phyloP scores from a whole-genome alignment of 2,329 filamentous ascomycete species.

The Venturia asperata region DNA sequence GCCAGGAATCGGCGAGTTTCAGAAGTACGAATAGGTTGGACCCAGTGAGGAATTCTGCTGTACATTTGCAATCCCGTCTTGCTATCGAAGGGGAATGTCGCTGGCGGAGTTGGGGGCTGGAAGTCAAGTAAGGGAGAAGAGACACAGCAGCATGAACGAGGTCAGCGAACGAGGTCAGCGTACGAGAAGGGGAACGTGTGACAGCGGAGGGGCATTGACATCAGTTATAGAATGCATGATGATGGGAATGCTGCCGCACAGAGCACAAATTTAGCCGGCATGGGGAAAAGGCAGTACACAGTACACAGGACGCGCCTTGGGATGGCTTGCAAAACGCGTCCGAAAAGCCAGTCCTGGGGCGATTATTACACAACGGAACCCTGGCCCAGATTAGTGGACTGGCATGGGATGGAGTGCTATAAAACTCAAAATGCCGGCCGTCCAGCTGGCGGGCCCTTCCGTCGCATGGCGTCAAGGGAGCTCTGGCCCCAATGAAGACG shows the following conservation, averaged over 20 bases:
- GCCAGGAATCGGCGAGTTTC: conserved; percentile 9
- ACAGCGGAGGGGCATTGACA: not conserved
- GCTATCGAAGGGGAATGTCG: not conserved
- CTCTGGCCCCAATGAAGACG: no score
- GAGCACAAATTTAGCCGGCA: not conserved
- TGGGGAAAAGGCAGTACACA: not conserved
- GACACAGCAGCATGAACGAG: conserved; percentile 4
- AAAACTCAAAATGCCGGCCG: not conserved
- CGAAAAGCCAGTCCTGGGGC: not conserved
- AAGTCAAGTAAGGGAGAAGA: not conserved
- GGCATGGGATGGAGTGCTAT: not conserved
- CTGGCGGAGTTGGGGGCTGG: not conserved
- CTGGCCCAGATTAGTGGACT: conserved; percentile 4
- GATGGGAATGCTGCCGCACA: not conserved
- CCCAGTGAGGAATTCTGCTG: not conserved
- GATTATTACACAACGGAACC: not conserved
- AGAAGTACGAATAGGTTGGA: conserved; percentile 8
- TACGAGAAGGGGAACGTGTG: not conserved
- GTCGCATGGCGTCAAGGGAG: not conserved
- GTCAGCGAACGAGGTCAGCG: conserved; percentile 1
- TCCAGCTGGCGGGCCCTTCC: not conserved
- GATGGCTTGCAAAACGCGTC: not conserved
- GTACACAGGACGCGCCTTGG: not conserved
- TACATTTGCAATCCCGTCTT: not conserved
- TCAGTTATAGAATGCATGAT: conserved; percentile 1